Evolutionary conservation across 2,329 filamentous ascomycete genomes (phyloP), one percentile per base, ranked within the genome.

Genomic region (Pseudopithomyces chartarum): DNA sequence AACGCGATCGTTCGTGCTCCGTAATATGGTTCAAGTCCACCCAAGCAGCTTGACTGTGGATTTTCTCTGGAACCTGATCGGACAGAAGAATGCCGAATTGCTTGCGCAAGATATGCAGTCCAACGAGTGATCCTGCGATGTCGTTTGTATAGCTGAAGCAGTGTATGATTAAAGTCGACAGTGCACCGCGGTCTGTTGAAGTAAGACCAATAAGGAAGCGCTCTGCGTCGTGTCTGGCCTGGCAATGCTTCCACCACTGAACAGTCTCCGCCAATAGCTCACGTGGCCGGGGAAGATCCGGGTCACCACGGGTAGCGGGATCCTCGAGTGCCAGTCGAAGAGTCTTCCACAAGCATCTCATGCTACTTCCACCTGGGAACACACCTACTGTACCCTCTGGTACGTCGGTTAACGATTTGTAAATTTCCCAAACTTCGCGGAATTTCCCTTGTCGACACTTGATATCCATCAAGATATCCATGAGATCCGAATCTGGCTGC

Each of bases 141-240:
- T 76, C 73, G 26, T 66, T 59, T 19, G 58, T 62, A 40, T 67
- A 71, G 57, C 69, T 70, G 60, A 76, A 76, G 57, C 71, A 75
- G 34, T 73, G 67, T 59, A 75, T 61, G n/a, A 76, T 63, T 19
- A 73, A 54, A 13, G 53, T 55, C 10, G 55, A 61, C 17, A 74
- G 62, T 6, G 69, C 70, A 12, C 61, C 64, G 12, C 59, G 54
- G 15, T 69, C 55, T n/a, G 54, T 47, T 15, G 56, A 68, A 15
- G 64, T 61, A 5, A 74, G 58, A 1, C 70, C 71, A 12, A 62
- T 62, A 1, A 58, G 59, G 48, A 72, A 76, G 2, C 66, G 67
- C 6, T 62, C 54, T 19, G 66, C 62, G 39, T 74, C 71, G 33
- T 55, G 57, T 29, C 71, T 65, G 32, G 57, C 58, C 22, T 65